Evolutionary conservation across 31 red algal species (phyloP), one percentile per base, ranked within the genome.

Genomic region (Asparagopsis taxiformis): DNA sequence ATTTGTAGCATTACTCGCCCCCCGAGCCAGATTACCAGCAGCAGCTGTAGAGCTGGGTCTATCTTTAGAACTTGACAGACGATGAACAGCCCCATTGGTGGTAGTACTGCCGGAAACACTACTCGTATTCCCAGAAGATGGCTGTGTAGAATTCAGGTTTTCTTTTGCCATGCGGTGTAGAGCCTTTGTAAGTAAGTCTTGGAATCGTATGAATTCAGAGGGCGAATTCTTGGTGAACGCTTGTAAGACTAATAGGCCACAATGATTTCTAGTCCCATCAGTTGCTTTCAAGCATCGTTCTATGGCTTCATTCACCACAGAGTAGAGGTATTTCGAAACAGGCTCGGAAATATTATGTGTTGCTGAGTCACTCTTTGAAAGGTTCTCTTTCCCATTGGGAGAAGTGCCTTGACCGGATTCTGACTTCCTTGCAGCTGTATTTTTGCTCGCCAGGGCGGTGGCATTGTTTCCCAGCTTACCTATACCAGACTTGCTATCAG

Each of bases 111-210:
- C 13, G 13, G 41, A 46, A 5, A 46, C 22, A 63, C 43, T 36
- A 22, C 61, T 61, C 30, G 38, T 16, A 38, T 9, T 60, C 29
- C 33, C 53, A 31, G 73, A 19, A 31, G 82, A 10, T 10, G 61
- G 39, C 36, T 90, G 74, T 19, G 32, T 23, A 28, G 25, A 36
- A 54, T 28, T 66, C 5, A 77, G 26, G 26, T 63, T 72, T 59
- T 93, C 90, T 49, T 67, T 65, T 43, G 75, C 62, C 64, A 86
- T 69, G 39, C 77, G 50, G 31, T 89, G 92, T 35, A 95, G 33
- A 0, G 46, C 23, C 15, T 84, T 87, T 30, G 80, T 48, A 23
- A 95, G 41, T 17, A 79, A 34, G 13, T 95, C 92, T 55, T 80
- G 70, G 62, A 79, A 73, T 23, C 37, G 71, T 13, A 39, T 7